Percentiles rank a stretch among this genome's conserved stretches.
phyloP scores from a whole-genome alignment of 164 flowering plant species.

The Cinnamomum chago region DNA sequence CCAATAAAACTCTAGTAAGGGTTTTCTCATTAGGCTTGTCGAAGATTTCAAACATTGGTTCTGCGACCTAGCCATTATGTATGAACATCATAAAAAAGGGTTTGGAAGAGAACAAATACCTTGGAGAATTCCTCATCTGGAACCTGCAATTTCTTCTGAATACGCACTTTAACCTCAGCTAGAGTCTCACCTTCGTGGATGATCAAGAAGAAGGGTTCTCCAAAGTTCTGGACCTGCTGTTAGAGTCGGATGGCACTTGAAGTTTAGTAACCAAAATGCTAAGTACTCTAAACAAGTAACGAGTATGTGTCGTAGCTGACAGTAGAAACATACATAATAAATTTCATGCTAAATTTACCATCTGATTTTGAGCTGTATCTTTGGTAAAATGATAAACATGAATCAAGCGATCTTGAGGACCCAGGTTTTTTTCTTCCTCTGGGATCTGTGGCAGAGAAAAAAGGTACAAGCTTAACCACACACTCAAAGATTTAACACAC shows the following conservation, averaged over 20 bases:
- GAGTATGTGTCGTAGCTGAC: background rate
- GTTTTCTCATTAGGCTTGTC: too few relatives aligned
- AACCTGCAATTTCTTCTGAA: slow-evolving; percentile 90
- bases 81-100: too few relatives aligned
- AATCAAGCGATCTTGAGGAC: slow-evolving; percentile 88
- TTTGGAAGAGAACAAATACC: slow-evolving; percentile 27
- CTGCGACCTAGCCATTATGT: too few relatives aligned
- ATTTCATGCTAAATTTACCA: slow-evolving; percentile 33
- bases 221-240: slow-evolving; percentile 97
- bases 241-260: slow-evolving; percentile 3
- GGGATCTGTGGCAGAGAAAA: slow-evolving; percentile 60
- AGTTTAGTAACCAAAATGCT: background rate
- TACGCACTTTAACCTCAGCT: slow-evolving; percentile 75
- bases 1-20: too few relatives aligned
- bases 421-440: slow-evolving; percentile 95
- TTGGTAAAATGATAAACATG: slow-evolving; percentile 95
- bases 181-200: slow-evolving; percentile 91
- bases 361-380: slow-evolving; percentile 80
- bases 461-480: background rate
- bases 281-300: background rate
- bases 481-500: background rate
- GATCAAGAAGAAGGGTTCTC: slow-evolving; percentile 94
- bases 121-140: slow-evolving; percentile 89
- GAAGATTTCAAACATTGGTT: too few relatives aligned
- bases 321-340: background rate